Evolutionary conservation across 805 yeast species (phyloP).

Genomic region (Wickerhamiella galacta): DNA sequence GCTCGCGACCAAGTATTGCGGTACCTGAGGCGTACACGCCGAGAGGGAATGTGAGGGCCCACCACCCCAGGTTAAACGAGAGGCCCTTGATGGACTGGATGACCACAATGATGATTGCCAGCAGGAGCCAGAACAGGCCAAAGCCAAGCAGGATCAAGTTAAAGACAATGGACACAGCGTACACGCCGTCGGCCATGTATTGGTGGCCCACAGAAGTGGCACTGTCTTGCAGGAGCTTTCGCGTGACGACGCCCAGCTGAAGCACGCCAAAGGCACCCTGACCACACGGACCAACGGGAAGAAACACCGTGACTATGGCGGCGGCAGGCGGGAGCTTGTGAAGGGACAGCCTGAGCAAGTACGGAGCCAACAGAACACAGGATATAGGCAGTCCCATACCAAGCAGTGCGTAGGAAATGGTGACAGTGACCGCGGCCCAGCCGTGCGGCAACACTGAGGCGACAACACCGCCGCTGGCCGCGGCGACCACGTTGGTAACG

Average conservation of each 20-base stretch:
- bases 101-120: conserved; percentile 26
- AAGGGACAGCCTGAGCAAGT: conserved; percentile 41
- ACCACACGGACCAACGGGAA: conserved; percentile 73
- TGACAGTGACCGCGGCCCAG: conserved; percentile 35
- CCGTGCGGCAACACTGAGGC: conserved; percentile 28
- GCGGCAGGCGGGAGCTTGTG: conserved; percentile 39
- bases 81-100: too few species aligned
- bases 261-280: conserved; percentile 65
- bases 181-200: background rate
- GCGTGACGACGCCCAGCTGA: conserved; percentile 28
- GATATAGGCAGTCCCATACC: conserved; percentile 51
- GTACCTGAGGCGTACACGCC: conserved; percentile 64
- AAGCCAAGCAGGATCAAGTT: conserved; percentile 37
- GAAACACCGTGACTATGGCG: conserved; percentile 45
- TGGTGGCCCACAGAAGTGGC: conserved; percentile 19
- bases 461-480: conserved; percentile 52
- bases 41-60: conserved; percentile 84
- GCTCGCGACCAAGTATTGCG: conserved; percentile 32
- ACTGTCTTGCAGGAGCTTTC: conserved; percentile 22
- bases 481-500: conserved; percentile 63
- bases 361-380: conserved; percentile 36
- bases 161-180: conserved; percentile 20
- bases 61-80: conserved; percentile 40
- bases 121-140: conserved; percentile 29
- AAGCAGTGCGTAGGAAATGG: conserved; percentile 46